Percentiles rank a stretch among this genome's conserved stretches.
phyloP scores from a whole-genome alignment of 1,284 basidiomycete species.

The Moniliophthora roreri region DNA sequence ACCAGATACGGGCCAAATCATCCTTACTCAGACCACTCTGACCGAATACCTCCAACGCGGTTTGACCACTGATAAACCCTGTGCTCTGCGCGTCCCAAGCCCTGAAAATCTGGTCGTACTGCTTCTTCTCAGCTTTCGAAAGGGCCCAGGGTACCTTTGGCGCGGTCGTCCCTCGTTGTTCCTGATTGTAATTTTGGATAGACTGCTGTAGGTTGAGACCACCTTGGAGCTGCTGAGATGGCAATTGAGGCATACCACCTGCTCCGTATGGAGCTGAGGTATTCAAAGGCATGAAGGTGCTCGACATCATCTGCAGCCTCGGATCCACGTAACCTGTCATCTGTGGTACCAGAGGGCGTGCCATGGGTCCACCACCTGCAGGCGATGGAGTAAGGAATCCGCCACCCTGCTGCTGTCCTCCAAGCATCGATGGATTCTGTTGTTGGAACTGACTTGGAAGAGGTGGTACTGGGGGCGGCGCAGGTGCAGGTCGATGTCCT shows the following conservation, averaged over 20 bases:
- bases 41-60: constrained; percentile 92
- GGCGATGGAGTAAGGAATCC: constrained; percentile 64
- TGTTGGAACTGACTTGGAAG: constrained; percentile 60
- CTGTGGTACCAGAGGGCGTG: constrained; percentile 68
- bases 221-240: constrained; percentile 54
- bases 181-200: constrained; percentile 79
- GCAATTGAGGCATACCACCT: constrained; percentile 68
- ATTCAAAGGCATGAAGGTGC: constrained; percentile 82
- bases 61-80: constrained; percentile 87
- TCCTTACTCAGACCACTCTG: constrained; percentile 90
- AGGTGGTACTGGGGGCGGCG: constrained; percentile 61
- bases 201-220: constrained; percentile 68
- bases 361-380: constrained; percentile 41
- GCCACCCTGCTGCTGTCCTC: constrained; percentile 38
- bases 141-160: constrained; percentile 90
- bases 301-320: constrained; percentile 81
- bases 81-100: constrained; percentile 88
- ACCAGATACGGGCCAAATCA: constrained; percentile 95
- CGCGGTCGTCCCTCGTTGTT: constrained; percentile 65
- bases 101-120: constrained; percentile 95
- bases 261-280: constrained; percentile 59
- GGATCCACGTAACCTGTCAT: constrained; percentile 85
- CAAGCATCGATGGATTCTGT: constrained; percentile 40
- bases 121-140: constrained; percentile 91
- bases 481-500: constrained; percentile 40